A percentile compares a stretch with the other conserved stretches of the same genome.
phyloP scores from a whole-genome alignment of 768 basidiomycete species.

The Suillus tomentosus region DNA sequence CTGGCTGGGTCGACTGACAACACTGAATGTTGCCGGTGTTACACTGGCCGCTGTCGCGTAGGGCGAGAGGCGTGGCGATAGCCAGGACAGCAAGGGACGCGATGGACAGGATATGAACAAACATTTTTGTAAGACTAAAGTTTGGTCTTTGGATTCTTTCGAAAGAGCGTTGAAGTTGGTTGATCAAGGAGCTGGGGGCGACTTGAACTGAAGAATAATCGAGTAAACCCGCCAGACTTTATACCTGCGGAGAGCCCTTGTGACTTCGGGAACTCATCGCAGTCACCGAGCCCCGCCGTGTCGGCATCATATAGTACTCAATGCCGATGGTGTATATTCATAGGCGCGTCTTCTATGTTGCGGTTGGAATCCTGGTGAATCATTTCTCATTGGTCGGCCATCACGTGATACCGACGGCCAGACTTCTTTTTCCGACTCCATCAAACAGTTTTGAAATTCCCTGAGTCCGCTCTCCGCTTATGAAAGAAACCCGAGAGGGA shows the following conservation, averaged over 20 bases:
- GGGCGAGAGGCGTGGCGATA: slow-evolving; percentile 20
- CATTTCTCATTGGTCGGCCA: not conserved
- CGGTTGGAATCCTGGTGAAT: not conserved
- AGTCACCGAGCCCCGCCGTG: not conserved
- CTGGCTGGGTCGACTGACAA: slow-evolving; percentile 23
- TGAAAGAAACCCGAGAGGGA: not conserved
- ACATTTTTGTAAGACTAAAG: slow-evolving; percentile 18
- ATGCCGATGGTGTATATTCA: not conserved
- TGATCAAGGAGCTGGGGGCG: slow-evolving; percentile 1
- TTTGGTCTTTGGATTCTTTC: not conserved
- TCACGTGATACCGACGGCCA: not conserved
- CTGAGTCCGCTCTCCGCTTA: not conserved
- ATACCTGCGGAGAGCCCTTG: slow-evolving; percentile 1
- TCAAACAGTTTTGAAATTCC: not conserved
- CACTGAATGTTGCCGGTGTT: slow-evolving; percentile 23
- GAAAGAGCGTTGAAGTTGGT: slow-evolving; percentile 3
- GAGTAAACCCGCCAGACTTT: not conserved
- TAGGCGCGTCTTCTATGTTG: not conserved
- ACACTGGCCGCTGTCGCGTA: slow-evolving; percentile 16
- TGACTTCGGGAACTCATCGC: not conserved
- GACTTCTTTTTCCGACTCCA: not conserved
- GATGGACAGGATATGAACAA: slow-evolving; percentile 22
- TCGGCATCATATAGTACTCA: not conserved
- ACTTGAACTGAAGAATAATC: slow-evolving; percentile 1
- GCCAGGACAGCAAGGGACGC: slow-evolving; percentile 21